Conservation (phyloP, 2,329 filamentous ascomycete genomes). For the Claviceps sp. region DNA sequence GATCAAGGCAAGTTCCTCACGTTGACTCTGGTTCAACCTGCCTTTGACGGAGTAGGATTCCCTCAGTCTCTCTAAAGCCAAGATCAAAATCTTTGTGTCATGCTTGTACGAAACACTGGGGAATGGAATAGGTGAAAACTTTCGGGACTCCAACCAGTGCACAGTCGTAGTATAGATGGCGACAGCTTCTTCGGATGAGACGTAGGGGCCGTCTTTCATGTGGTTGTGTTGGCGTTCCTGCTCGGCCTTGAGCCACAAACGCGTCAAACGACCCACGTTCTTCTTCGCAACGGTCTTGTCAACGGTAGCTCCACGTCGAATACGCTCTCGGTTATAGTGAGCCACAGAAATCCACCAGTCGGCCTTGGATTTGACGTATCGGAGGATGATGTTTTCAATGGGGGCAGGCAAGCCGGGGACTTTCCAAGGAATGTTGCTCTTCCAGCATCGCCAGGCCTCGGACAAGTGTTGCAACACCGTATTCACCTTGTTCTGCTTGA, state of each 20-base stretch:
- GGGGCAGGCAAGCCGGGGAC: slow-evolving; percentile 91
- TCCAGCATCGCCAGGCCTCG: slow-evolving; percentile 99
- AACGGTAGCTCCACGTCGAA: slow-evolving; percentile 87
- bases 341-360: slow-evolving; percentile 99
- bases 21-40: slow-evolving; percentile 89
- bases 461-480: slow-evolving; percentile 94
- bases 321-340: slow-evolving; percentile 96
- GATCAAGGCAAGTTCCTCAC: slow-evolving; percentile 90
- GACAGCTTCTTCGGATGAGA: slow-evolving; percentile 95
- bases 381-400: slow-evolving; percentile 96
- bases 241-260: slow-evolving; percentile 94
- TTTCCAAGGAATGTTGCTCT: slow-evolving; percentile 99
- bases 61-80: slow-evolving; percentile 81
- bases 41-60: slow-evolving; percentile 98
- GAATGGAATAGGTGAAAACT: slow-evolving; percentile 97
- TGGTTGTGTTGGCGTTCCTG: slow-evolving; percentile 99
- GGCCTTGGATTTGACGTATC: slow-evolving; percentile 97
- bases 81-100: slow-evolving; percentile 95
- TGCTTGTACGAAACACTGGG: slow-evolving; percentile 99
- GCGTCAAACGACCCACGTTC: slow-evolving; percentile 86
- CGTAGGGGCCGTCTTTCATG: slow-evolving; percentile 97
- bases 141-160: slow-evolving; percentile 95
- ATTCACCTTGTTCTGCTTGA: slow-evolving; percentile 99
- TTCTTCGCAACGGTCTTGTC: slow-evolving; percentile 99
- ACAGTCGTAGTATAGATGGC: slow-evolving; percentile 98